Base-by-base conservation (phyloP, 345 rosid species). In the Eucalyptus curtisii region DNA sequence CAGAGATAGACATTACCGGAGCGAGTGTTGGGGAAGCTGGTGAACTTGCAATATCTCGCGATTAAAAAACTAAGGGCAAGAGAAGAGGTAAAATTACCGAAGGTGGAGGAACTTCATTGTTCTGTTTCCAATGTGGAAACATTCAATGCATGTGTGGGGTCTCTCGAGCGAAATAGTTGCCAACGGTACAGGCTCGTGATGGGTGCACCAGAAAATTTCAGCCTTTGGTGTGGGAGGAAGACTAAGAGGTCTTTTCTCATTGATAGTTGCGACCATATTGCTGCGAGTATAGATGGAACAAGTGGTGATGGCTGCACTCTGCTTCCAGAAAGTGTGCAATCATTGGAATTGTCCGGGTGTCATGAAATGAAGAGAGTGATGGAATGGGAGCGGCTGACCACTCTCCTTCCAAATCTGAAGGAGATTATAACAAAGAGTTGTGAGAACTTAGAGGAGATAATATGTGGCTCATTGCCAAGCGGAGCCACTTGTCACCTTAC, bases 371-470 rank as follows among this genome's bases (percentile, higher is more conserved):
- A 66, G 79, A 66, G 42, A 31, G 79, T 1, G 76, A 31, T 31
- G 68, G 68, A 27, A 59, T 59, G 31, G 68, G 31, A 59, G 68
- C 27, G 68, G 16, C 68, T 59, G 16, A 13, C 31, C 68, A 5
- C 68, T 59, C n/a, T 22, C 79, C 91, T 88, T 79, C 88, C 82
- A 20, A 89, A 90, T 86, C 45, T 92, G 50, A 88, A 89, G 85
- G 79, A n/a, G 27, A 80, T 92, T 33, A 4, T 1, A 4, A 87
- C 88, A 2, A 0, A 2, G 4, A 1, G 13, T 5, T 91, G 92
- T 10, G 49, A 47, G 49, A 47, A 64, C 40, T 10, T 92, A 68
- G 92, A 90, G 71, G 92, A 88, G 85, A 90, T 92, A 84, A 87
- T 89, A 40, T 11, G 20, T 66, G 79, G 40, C 40, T 20, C 79